Evolutionary conservation across 805 yeast species (phyloP), one percentile per base, ranked within the genome.

Genomic region (Saccharomycopsis schoenii): DNA sequence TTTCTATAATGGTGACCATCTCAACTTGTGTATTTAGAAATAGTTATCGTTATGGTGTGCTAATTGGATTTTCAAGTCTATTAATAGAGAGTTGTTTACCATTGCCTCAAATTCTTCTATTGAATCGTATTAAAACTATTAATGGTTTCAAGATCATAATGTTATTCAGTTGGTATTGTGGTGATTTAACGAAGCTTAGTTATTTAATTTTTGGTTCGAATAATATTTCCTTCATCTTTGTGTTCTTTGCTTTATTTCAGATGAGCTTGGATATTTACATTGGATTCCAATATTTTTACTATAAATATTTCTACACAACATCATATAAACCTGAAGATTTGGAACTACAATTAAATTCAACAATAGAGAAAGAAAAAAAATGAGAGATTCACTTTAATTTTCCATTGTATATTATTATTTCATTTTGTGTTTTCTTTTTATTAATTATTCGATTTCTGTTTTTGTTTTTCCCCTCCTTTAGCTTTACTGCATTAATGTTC

Each of bases 161-260:
- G 40, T 70, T 91, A 42, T 73, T 90, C 19, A 85, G 92, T 68
- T 91, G 97, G 97, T 75, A 91, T 4, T 85, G 93, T 62, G 97
- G 97, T 61, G 97, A 91, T 73, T 75, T 86, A 50, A 80, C 89
- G 43, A 92, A 92, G 70, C 81, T 89, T 25, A 76, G 85, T 58
- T 89, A 88, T 68, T 74, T 89, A 59, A 67, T 88, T n/a, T 88
- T 79, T 71, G 96, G 96, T 15, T 87, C 94, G 0, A 80, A 80
- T 59, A 80, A 88, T 66, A 81, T 88, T 36, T 84, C 91, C 1
- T 66, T 74, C 6, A 75, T 88, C 6, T 88, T 88, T 69, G 77
- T 87, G 9, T 68, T 82, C 56, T 90, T 90, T 61, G 94, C 89
- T 0, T 71, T 85, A 52, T 86, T 89, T 70, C 97, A 89, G 74